Percentiles rank a stretch among this genome's conserved stretches.
phyloP scores from a whole-genome alignment of 2,329 filamentous ascomycete genomes.

The Fusarium nygamai region DNA sequence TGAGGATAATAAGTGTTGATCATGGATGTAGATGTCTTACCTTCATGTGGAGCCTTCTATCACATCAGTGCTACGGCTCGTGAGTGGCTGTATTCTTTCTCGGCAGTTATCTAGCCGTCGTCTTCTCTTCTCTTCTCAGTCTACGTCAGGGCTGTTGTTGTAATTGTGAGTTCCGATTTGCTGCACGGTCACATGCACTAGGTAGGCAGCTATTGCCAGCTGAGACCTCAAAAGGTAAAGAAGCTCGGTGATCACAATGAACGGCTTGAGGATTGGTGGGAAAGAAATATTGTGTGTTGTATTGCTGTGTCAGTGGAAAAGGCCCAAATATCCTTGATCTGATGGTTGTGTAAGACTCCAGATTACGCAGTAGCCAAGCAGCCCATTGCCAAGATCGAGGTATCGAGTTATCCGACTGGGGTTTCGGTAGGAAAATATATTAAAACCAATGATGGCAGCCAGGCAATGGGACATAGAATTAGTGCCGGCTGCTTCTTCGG shows the following conservation, averaged over 20 bases:
- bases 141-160: too few relatives aligned
- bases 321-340: too few relatives aligned
- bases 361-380: neutral
- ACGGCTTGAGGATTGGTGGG: rapidly evolving
- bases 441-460: neutral
- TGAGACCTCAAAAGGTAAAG: rapidly evolving
- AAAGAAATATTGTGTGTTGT: rapidly evolving
- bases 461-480: rapidly evolving
- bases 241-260: neutral
- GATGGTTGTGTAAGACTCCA: neutral
- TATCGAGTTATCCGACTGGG: too few relatives aligned
- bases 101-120: rapidly evolving
- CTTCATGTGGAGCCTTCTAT: rapidly evolving
- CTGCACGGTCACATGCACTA: rapidly evolving
- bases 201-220: rapidly evolving
- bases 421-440: too few relatives aligned
- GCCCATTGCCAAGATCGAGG: rapidly evolving
- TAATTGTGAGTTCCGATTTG: neutral
- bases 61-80: neutral
- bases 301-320: rapidly evolving
- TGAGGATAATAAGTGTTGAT: rapidly evolving
- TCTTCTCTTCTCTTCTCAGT: neutral
- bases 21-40: neutral
- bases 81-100: neutral
- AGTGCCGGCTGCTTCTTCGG: neutral